Conservation (phyloP, 73 alveolate genomes). For the Tetrahymena thermophila region DNA sequence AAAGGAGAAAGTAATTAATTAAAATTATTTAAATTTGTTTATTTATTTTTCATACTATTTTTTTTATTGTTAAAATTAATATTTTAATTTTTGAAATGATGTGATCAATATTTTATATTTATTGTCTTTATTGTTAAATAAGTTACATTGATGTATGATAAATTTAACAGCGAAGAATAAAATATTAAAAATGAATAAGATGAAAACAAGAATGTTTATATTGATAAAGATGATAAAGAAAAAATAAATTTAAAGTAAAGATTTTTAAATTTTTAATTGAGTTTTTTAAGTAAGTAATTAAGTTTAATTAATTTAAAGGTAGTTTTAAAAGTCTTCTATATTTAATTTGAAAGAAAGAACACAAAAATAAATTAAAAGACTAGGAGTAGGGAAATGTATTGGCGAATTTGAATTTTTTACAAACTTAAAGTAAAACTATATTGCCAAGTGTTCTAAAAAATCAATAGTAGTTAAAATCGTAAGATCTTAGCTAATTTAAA, state of each 20-base stretch:
- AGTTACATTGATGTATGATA: background rate
- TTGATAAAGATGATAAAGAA: background rate
- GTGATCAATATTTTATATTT: background rate
- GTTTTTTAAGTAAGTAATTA: background rate
- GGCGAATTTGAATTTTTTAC: background rate
- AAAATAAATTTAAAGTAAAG: background rate
- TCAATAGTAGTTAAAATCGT: background rate
- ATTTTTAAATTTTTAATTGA: background rate
- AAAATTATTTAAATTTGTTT: too few relatives aligned
- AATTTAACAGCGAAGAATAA: background rate
- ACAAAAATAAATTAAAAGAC: background rate
- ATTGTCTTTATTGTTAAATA: background rate
- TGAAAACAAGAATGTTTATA: background rate
- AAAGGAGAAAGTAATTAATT: background rate
- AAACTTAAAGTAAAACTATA: background rate
- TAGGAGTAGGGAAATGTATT: background rate
- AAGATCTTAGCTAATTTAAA: background rate
- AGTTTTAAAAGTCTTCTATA: background rate
- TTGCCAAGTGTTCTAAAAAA: background rate
- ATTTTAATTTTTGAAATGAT: too few relatives aligned
- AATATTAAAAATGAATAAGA: background rate
- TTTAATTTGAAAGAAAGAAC: background rate
- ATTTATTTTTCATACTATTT: too few relatives aligned
- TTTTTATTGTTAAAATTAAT: too few relatives aligned
- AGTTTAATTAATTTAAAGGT: background rate